Evolutionary conservation across 1,139 yeast species (phyloP), one percentile per base, ranked within the genome.

Genomic region (Zygosaccharomyces pseudobailii): DNA sequence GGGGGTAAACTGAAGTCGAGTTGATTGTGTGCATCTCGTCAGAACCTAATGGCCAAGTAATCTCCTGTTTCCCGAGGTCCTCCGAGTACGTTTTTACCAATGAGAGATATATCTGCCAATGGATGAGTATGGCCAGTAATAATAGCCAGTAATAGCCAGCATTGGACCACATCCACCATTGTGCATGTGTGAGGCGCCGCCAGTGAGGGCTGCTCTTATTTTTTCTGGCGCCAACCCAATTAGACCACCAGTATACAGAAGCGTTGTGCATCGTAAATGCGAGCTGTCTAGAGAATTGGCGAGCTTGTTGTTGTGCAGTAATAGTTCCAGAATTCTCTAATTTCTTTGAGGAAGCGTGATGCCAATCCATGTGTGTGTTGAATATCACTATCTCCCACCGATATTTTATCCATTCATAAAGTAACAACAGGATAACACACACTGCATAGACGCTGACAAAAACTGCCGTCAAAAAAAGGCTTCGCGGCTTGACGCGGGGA

Each of bases 121-220:
- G 50, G 13, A 48, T 19, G 6, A 49, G 6, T 9, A 42, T 30
- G 36, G 41, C 45, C 13, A 48, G 32, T 4, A 49, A 8, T n/a
- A 51, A 36, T 7, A 46, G 25, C 47, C 47, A 42, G 13, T 48
- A 42, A 19, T 45, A 41, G 28, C 32, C 46, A 1, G 50, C 48
- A 20, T 34, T 51, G 8, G 52, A 48, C 36, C 41, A 42, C 19
- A 48, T 40, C 54, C 54, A 51, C 46, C 45, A 49, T 32, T 24
- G 42, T 24, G 24, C 34, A 17, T 22, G 20, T 2, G 39, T 21
- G 5, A 42, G 22, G 13, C 40, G 33, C 10, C 30, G 34, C 51
- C 48, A 45, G 10, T 28, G 24, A 20, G 25, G 23, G 19, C 34
- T 41, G 10, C 21, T 21, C 6, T 27, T 35, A 10, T 31, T 19